A percentile compares a stretch with the other conserved stretches of the same genome.
Evolutionary conservation across 805 yeast species (phyloP).

Genomic region (Lachancea dasiensis): DNA sequence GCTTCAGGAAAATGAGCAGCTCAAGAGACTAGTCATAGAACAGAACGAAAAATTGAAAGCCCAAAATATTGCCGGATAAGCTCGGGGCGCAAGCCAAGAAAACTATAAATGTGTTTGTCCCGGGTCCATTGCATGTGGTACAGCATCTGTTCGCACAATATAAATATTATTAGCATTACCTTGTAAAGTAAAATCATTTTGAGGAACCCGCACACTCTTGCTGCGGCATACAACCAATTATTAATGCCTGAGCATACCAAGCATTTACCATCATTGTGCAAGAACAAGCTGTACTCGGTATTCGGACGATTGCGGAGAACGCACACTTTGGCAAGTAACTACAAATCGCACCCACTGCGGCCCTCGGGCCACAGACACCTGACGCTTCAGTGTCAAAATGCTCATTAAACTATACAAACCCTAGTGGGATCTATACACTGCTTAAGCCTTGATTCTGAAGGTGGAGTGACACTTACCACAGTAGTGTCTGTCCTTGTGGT

Average conservation of each 20-base stretch:
- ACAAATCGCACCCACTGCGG: neutral
- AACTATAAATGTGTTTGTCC: neutral
- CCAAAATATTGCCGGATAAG: neutral
- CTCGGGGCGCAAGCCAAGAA: neutral
- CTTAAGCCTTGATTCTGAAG: slow-evolving; percentile 48
- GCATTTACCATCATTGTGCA: neutral
- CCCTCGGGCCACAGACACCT: neutral
- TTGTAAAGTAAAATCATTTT: slow-evolving; percentile 1
- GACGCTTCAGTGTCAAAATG: neutral
- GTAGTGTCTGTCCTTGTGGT: slow-evolving; percentile 98
- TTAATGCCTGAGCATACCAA: neutral
- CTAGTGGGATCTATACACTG: slow-evolving; percentile 8
- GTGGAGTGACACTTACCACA: slow-evolving; percentile 99
- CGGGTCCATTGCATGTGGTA: no score
- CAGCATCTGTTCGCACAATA: slow-evolving; percentile 1
- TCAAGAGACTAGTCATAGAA: slow-evolving; percentile 26
- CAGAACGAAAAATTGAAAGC: slow-evolving; percentile 16
- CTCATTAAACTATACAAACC: neutral
- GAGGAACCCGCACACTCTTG: neutral
- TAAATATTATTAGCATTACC: neutral
- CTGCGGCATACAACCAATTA: no score
- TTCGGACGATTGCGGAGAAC: neutral
- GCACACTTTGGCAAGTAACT: neutral
- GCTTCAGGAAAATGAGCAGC: slow-evolving; percentile 34
- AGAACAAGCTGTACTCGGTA: neutral